Conservation (phyloP, 2,329 filamentous ascomycete genomes). For the Microcyclospora pomicola region DNA sequence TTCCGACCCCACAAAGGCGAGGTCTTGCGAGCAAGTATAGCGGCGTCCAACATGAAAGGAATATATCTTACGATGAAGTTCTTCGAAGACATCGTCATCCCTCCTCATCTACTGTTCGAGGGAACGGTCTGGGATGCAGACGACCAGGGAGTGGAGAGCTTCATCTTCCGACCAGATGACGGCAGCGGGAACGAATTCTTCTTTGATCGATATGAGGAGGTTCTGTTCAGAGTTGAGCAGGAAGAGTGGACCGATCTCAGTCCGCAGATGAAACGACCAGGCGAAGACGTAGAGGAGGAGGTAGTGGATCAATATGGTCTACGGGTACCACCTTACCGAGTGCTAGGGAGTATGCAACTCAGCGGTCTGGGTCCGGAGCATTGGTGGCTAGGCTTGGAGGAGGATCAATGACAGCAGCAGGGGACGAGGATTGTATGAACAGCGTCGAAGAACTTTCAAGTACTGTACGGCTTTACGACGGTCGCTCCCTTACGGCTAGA, state of each 20-base stretch:
- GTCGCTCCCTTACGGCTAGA: too few species aligned
- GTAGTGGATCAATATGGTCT: conserved; percentile 43
- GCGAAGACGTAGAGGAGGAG: conserved; percentile 32
- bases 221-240: conserved; percentile 70
- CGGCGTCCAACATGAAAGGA: conserved; percentile 57
- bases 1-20: conserved; percentile 95
- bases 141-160: conserved; percentile 41
- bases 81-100: conserved; percentile 79
- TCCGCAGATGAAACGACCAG: conserved; percentile 59
- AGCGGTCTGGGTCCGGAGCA: conserved; percentile 34
- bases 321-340: conserved; percentile 55
- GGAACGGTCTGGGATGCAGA: conserved; percentile 33
- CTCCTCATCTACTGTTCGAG: conserved; percentile 58
- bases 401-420: too few species aligned
- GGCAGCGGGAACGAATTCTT: conserved; percentile 44
- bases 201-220: conserved; percentile 81
- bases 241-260: conserved; percentile 89
- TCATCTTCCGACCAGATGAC: conserved; percentile 63
- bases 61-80: conserved; percentile 62
- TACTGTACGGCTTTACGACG: too few species aligned
- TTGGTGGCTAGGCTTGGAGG: conserved; percentile 28
- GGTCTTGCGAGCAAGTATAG: conserved; percentile 74
- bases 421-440: too few species aligned
- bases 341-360: conserved; percentile 39
- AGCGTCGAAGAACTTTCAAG: too few species aligned